Percentiles rank a stretch among this genome's conserved stretches.
Evolutionary conservation across 1,139 yeast genomes (phyloP).

Genomic region (Geotrichum restrictum): DNA sequence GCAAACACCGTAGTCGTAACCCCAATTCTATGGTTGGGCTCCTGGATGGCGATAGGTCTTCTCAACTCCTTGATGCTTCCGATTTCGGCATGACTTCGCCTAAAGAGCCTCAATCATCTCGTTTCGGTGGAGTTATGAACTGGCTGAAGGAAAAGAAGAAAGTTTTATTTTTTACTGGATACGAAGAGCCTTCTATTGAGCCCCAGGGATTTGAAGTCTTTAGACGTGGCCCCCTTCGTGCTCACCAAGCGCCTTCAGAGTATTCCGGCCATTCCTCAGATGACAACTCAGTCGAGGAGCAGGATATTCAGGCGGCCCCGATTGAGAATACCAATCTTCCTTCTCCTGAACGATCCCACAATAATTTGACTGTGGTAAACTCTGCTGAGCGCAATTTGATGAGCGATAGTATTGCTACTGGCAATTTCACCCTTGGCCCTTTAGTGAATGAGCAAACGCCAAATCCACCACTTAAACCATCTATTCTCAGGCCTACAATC

Average conservation of each 20-base stretch:
- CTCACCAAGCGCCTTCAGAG: slow-evolving; percentile 8
- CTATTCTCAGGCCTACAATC: background rate
- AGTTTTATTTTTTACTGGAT: background rate
- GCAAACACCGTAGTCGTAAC: slow-evolving; percentile 11
- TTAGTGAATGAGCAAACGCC: background rate
- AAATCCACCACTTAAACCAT: background rate
- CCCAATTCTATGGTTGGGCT: slow-evolving; percentile 19
- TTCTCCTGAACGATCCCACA: background rate
- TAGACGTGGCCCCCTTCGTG: slow-evolving; percentile 28
- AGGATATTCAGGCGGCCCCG: background rate
- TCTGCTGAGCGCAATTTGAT: background rate
- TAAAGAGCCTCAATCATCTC: background rate
- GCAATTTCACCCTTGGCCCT: background rate
- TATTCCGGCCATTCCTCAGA: background rate
- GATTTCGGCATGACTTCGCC: background rate
- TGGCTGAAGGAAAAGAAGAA: slow-evolving; percentile 5
- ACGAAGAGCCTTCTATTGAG: slow-evolving; percentile 17
- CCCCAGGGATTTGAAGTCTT: slow-evolving; percentile 32
- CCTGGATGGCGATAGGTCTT: slow-evolving; percentile 6
- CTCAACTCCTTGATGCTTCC: background rate
- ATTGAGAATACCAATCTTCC: background rate
- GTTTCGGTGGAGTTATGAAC: background rate
- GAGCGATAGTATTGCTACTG: no score
- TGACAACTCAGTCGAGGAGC: background rate
- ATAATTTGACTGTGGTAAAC: background rate